Conservation (phyloP, 202 grass and related monocot species). For the Bolboschoenoplectus hybrid region DNA sequence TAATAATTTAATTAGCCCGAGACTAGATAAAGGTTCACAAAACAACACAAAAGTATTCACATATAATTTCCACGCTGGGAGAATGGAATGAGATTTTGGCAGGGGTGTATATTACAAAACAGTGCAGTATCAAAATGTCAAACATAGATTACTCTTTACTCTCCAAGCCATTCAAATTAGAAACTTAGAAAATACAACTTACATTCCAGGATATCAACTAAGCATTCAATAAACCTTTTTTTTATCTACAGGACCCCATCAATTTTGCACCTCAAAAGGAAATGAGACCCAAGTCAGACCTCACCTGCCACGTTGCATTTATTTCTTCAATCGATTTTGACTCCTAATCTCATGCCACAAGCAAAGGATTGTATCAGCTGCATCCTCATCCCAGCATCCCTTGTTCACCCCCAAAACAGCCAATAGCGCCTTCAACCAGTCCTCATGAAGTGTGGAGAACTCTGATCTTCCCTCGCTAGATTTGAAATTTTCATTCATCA, state of each 20-base stretch:
- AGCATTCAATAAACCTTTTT: not conserved
- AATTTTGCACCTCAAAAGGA: not conserved
- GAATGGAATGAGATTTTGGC: not conserved
- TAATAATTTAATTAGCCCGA: not conserved
- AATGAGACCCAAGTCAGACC: not conserved
- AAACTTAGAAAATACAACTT: not conserved
- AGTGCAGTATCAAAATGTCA: not conserved
- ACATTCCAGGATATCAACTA: not conserved
- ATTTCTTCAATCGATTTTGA: conserved; percentile 44
- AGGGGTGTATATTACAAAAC: not conserved
- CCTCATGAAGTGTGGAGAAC: conserved; percentile 90
- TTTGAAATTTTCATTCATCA: conserved; percentile 63
- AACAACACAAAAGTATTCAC: not conserved
- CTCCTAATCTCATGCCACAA: conserved; percentile 74
- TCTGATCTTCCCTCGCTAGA: conserved; percentile 65
- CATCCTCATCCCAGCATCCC: conserved; percentile 59
- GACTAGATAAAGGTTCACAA: not conserved
- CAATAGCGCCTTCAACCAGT: conserved; percentile 66
- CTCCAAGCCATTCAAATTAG: not conserved
- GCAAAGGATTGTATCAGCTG: conserved; percentile 65
- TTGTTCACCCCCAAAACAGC: conserved; percentile 39
- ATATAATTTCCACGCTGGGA: not conserved
- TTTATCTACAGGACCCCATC: conserved; percentile 7
- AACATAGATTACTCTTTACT: conserved; percentile 14
- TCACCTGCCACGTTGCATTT: not conserved